Evolutionary conservation across 78 protist species (phyloP), one percentile per base, ranked within the genome.

Genomic region (Speleostelium caveatum): DNA sequence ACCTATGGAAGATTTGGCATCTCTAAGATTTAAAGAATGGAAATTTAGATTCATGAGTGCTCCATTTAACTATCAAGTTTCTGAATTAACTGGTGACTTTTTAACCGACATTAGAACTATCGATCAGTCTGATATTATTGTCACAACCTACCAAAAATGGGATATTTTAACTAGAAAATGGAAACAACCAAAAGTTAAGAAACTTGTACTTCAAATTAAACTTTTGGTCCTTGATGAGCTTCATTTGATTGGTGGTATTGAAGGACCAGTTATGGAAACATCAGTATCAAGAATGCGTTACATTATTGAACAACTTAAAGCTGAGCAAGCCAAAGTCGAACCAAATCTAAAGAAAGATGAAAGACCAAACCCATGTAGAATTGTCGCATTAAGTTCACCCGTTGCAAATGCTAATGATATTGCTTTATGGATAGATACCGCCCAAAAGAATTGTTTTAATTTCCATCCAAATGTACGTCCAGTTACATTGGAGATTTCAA

Each of bases 391-490:
- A 21, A 28, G 93, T 4, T 61, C 97, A 2, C 62, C 98, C 0
- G 69, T 97, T 21, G 98, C 98, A 45, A 97, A 96, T 45, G 98
- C 97, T 1, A 51, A 74, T 65, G 99, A 96, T 51, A 6, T 96
- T 0, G 98, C 75, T 7, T 10, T 38, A 26, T 95, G 96, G 96
- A 62, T 98, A 39, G 99, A 99, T 22, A 94, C 90, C 17, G 1
- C 90, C 4, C 6, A 76, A 3, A 17, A 17, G 21, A 61, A 71
- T 33, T 21, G 95, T 36, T 98, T 95, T 94, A 97, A 96, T 78
- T 98, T 99, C 77, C 98, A 95, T 71, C 98, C 99, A 33, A 80
- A 78, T 53, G 97, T 97, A 49, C 95, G 99, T n/a, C 99, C 99
- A n/a, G 96, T 97, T 12, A 97, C 96, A 39, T 88, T 97, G 33